Percentiles rank a stretch among this genome's conserved stretches.
phyloP scores from a whole-genome alignment of 371 early-diverging fungal species.

The Vairimorpha apis region DNA sequence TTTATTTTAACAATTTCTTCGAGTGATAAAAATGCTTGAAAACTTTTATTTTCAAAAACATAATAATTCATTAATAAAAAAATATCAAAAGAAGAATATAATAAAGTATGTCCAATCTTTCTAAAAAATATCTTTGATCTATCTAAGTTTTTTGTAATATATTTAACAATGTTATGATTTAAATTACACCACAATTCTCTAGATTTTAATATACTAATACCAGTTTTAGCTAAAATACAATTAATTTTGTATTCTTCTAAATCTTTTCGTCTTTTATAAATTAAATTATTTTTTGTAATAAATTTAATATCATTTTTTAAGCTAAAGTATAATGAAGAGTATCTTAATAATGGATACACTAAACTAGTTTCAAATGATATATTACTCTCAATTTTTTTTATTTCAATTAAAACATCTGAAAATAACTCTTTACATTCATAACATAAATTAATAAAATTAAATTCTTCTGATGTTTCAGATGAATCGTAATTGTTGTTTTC shows the following conservation, averaged over 20 bases:
- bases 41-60: constrained; percentile 1
- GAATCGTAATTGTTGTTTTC: not conserved
- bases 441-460: not conserved
- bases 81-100: constrained; percentile 16
- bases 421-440: not conserved
- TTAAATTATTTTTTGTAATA: constrained; percentile 10
- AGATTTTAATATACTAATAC: constrained; percentile 14
- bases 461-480: not conserved
- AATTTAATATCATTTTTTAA: constrained; percentile 21
- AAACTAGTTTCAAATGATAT: constrained; percentile 1
- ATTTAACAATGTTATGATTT: constrained; percentile 6
- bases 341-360: constrained; percentile 13
- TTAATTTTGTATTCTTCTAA: constrained; percentile 16
- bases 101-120: constrained; percentile 19
- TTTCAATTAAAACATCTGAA: constrained; percentile 13
- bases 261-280: constrained; percentile 19
- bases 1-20: not conserved
- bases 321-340: constrained; percentile 8
- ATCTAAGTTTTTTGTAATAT: not conserved
- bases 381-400: constrained; percentile 10
- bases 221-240: constrained; percentile 24
- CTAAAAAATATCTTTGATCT: constrained; percentile 9
- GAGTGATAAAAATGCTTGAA: constrained; percentile 18
- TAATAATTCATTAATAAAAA: constrained; percentile 20
- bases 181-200: constrained; percentile 19